Evolutionary conservation across 1,139 yeast genomes (phyloP), one percentile per base, ranked within the genome.

Genomic region (Kodamaea sp.): DNA sequence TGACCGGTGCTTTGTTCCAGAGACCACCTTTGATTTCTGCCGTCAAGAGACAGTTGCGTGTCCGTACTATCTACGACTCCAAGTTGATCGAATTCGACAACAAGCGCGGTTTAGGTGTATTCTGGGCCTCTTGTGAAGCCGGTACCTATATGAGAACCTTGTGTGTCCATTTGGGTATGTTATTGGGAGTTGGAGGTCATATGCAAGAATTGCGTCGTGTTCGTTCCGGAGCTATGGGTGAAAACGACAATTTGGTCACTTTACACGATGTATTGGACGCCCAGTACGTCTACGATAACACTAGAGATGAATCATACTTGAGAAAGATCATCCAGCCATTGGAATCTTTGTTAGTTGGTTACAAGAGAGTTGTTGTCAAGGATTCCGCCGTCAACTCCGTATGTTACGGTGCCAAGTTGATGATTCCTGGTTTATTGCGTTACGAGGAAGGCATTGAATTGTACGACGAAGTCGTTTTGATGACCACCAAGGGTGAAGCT

Each of bases 131-230:
- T 29, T 92, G 98, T 78, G 98, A 92, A 75, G 98, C 98, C 43
- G 98, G 98, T 68, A 92, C 98, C 46, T 92, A 92, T 71, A 92
- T 92, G 96, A 86, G 98, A 80, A 92, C 98, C 36, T 74, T 92
- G 55, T 92, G 98, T 82, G 98, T 92, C 43, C 98, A 92, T 66
- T 74, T 92, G 58, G 98, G 98, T 73, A 90, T 92, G 96, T 76
- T 92, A 43, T 76, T 92, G 51, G 97, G 97, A 54, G 97, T 89
- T 53, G 98, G 98, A 63, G 98, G 97, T 52, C 98, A 92, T 70
- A 92, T 92, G 98, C 98, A 92, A 77, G 98, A 92, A 70, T 83
- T 92, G 56, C 89, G 98, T 72, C 90, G 98, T 76, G 98, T 92
- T 46, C 84, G 98, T 71, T 87, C 96, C 27, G 98, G 98, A 60